phyloP scores from a whole-genome alignment of 2,329 filamentous ascomycete genomes.

The Aureobasidium sp. region DNA sequence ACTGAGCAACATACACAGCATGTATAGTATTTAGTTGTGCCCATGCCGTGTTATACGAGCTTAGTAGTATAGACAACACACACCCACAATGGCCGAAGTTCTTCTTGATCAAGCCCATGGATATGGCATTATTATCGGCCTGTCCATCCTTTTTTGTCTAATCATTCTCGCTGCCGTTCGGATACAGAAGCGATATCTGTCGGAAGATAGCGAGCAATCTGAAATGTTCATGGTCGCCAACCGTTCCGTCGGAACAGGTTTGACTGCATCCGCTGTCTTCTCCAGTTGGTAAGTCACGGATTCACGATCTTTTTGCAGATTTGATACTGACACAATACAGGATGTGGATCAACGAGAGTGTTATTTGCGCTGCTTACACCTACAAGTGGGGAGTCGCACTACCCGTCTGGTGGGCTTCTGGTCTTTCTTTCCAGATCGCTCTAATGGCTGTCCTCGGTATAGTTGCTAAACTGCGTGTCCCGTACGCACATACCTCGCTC shows the following conservation, averaged over 20 bases:
- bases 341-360: slow-evolving; percentile 40
- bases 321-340: slow-evolving; percentile 13
- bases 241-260: slow-evolving; percentile 23
- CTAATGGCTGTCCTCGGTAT: slow-evolving; percentile 45
- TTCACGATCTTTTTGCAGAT: background rate
- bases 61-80: background rate
- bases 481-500: slow-evolving; percentile 45
- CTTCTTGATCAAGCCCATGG: slow-evolving; percentile 31
- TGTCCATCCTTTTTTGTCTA: slow-evolving; percentile 41
- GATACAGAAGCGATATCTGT: slow-evolving; percentile 38
- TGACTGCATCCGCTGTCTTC: slow-evolving; percentile 29
- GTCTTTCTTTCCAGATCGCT: slow-evolving; percentile 43
- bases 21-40: background rate
- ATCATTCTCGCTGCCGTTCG: slow-evolving; percentile 42
- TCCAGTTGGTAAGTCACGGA: slow-evolving; percentile 23
- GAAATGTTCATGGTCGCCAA: slow-evolving; percentile 39
- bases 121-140: slow-evolving; percentile 44
- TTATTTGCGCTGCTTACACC: slow-evolving; percentile 31
- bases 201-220: slow-evolving; percentile 39
- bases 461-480: slow-evolving; percentile 43
- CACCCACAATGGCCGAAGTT: slow-evolving; percentile 19
- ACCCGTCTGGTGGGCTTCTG: slow-evolving; percentile 31
- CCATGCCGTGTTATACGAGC: background rate
- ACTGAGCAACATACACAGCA: background rate
- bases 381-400: slow-evolving; percentile 26